Evolutionary conservation across 108 stramenopile species (phyloP).

Genomic region (Cyclotella distinguenda): DNA sequence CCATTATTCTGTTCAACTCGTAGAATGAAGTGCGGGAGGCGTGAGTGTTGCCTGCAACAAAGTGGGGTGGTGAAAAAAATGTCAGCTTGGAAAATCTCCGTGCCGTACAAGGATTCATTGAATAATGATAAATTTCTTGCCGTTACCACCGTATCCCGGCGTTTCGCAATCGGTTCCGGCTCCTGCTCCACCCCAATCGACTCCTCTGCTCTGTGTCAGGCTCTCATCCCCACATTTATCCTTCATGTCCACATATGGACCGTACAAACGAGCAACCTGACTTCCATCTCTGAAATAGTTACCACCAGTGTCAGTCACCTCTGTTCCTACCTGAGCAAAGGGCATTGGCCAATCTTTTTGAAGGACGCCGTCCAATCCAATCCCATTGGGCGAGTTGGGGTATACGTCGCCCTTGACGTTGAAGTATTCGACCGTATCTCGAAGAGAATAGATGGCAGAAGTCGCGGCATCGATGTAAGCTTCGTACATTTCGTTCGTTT

Average conservation of each 20-base stretch:
- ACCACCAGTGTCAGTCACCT: constrained; percentile 12
- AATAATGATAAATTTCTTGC: neutral
- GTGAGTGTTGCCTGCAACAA: constrained; percentile 11
- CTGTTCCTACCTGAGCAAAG: constrained; percentile 6
- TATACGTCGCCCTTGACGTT: constrained; percentile 20
- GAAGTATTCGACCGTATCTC: constrained; percentile 22
- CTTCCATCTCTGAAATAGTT: constrained; percentile 9
- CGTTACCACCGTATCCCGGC: constrained; percentile 1
- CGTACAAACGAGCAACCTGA: constrained; percentile 2
- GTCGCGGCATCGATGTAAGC: constrained; percentile 21
- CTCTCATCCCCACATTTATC: constrained; percentile 10
- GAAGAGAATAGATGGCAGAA: constrained; percentile 2
- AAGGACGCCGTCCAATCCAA: neutral
- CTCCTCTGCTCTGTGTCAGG: constrained; percentile 1
- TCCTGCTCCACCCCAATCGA: constrained; percentile 16
- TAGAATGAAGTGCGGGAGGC: constrained; percentile 17
- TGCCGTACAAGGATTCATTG: too few species aligned
- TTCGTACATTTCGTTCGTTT: constrained; percentile 13
- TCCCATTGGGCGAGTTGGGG: constrained; percentile 22
- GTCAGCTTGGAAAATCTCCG: too few species aligned
- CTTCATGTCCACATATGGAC: constrained; percentile 10
- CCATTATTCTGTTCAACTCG: constrained; percentile 23
- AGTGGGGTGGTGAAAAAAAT: neutral
- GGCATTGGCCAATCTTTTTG: constrained; percentile 38
- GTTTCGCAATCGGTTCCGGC: neutral